These are phyloP conservation scores for Kwoniella mangroviensis DNA, from an alignment of 768 basidiomycete species.

Conservation along the genomic window DNA sequence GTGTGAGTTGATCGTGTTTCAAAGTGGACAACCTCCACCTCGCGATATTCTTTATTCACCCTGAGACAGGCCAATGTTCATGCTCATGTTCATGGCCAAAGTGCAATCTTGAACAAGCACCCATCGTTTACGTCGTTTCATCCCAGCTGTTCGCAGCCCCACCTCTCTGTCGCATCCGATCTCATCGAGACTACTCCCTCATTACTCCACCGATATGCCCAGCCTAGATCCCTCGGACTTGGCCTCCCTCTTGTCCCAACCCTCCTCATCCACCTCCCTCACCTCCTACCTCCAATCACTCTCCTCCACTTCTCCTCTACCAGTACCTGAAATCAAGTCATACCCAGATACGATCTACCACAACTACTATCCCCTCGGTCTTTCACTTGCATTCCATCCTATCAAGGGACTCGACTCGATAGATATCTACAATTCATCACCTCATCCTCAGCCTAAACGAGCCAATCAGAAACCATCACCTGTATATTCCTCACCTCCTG, in stretches of 20 bases:
- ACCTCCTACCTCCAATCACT: constrained; percentile 16
- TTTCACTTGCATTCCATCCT: constrained; percentile 80
- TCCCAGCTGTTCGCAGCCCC: not conserved
- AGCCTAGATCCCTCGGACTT: constrained; percentile 6
- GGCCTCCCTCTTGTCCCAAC: constrained; percentile 18
- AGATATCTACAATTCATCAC: constrained; percentile 74
- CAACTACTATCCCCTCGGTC: constrained; percentile 77
- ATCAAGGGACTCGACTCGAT: constrained; percentile 71
- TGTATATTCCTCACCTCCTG: constrained; percentile 67
- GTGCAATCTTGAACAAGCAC: not conserved
- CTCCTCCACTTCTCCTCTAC: constrained; percentile 13
- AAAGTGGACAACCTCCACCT: constrained; percentile 17
- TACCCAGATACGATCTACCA: constrained; percentile 85
- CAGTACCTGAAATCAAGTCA: constrained; percentile 71
- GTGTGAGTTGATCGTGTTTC: not conserved
- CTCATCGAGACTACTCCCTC: not conserved
- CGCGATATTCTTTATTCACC: not conserved
- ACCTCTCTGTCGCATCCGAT: not conserved
- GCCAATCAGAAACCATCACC: constrained; percentile 52
- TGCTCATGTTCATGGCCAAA: not conserved
- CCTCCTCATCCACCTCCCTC: constrained; percentile 23
- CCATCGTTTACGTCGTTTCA: not conserved
- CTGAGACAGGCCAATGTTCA: not conserved
- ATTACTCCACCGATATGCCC: constrained; percentile 1
- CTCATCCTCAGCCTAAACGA: constrained; percentile 49